Conservation (phyloP, 2,329 filamentous ascomycete genomes). For the Beauveria caledonica region DNA sequence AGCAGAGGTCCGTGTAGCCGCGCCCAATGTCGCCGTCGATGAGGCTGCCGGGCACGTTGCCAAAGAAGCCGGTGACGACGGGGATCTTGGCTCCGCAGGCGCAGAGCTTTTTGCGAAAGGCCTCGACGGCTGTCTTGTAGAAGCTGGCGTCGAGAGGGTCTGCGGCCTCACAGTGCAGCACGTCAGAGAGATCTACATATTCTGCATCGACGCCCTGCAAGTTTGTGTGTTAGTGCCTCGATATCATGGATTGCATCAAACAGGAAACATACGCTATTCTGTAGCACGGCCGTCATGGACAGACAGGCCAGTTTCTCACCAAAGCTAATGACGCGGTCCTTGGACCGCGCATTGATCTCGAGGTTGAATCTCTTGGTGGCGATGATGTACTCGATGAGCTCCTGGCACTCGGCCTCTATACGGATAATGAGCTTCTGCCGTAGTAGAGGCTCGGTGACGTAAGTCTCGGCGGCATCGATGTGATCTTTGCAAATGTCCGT, state of each 20-base stretch:
- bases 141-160: conserved; percentile 58
- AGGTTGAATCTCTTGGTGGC: conserved; percentile 59
- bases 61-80: conserved; percentile 90
- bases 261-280: conserved; percentile 50
- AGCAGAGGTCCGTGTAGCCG: conserved; percentile 94
- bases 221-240: conserved; percentile 19
- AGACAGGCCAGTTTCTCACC: conserved; percentile 93
- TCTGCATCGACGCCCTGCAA: conserved; percentile 67
- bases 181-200: conserved; percentile 82
- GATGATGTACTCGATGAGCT: conserved; percentile 65
- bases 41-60: conserved; percentile 81
- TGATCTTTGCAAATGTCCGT: conserved; percentile 79
- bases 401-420: conserved; percentile 71
- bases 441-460: conserved; percentile 50
- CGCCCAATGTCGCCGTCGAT: conserved; percentile 83
- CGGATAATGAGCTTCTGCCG: conserved; percentile 52
- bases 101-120: conserved; percentile 55
- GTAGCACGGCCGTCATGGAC: conserved; percentile 78
- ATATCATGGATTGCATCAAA: no score
- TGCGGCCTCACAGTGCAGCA: conserved; percentile 59
- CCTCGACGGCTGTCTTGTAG: conserved; percentile 55
- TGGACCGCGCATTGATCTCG: conserved; percentile 69
- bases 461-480: conserved; percentile 57
- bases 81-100: conserved; percentile 62
- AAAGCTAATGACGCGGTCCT: conserved; percentile 85